These are phyloP conservation scores for Aaosphaeria pasadenensis DNA, from an alignment of 2,329 filamentous ascomycete genomes.

Conservation along the genomic window DNA sequence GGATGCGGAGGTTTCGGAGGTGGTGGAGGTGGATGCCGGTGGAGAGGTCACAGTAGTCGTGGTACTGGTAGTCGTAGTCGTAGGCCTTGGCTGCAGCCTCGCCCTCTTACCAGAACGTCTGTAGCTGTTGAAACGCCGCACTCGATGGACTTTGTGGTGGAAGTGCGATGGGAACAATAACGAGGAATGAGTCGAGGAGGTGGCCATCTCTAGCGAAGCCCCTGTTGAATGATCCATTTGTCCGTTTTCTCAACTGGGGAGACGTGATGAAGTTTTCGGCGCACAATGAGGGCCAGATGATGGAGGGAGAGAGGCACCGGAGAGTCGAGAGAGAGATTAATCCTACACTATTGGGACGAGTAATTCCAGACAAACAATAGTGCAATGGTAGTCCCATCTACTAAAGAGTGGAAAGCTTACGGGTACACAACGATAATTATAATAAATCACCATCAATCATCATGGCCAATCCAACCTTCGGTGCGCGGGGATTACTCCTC, in stretches of 20 bases:
- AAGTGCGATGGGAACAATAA: conserved; percentile 13
- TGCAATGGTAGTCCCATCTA: no score
- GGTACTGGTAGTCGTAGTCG: conserved; percentile 1
- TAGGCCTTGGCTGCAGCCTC: conserved; percentile 36
- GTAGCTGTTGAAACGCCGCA: conserved; percentile 17
- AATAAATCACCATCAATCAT: no score
- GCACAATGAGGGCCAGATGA: conserved; percentile 34
- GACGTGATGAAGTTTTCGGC: conserved; percentile 36
- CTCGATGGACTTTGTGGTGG: conserved; percentile 13
- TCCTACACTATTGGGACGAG: no score
- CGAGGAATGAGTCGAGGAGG: conserved; percentile 15
- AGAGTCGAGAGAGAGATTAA: background rate
- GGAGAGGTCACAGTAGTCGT: no score
- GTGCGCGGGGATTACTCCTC: no score
- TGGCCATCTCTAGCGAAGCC: conserved; percentile 13
- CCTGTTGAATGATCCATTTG: conserved; percentile 34
- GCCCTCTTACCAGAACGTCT: conserved; percentile 23
- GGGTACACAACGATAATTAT: no score
- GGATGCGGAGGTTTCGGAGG: no score
- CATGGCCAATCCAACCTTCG: no score
- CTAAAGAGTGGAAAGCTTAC: no score
- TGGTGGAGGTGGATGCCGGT: no score
- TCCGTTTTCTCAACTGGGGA: conserved; percentile 30
- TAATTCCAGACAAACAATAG: no score
- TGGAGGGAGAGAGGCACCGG: background rate